Base-by-base conservation (phyloP, 768 basidiomycete species). In the Naganishia kalamii region DNA sequence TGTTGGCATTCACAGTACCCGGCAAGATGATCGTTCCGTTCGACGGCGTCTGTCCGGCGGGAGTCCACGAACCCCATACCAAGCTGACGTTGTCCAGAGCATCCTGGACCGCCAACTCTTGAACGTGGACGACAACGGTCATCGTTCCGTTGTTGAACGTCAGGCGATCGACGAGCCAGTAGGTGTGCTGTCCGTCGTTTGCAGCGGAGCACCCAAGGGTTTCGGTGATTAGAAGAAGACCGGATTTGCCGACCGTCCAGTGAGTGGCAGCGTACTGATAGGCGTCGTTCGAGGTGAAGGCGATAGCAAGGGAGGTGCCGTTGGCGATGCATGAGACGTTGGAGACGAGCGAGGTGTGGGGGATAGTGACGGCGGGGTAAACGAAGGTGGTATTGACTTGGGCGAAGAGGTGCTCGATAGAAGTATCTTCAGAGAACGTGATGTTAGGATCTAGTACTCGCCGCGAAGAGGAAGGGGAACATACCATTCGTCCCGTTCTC, bases 321-420 rank as follows among this genome's bases (percentile, higher is more conserved):
- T 48, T 43, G 3, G 29, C 43, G 27, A 62, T 19, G 33, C 65
- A 65, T 3, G 13, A 23, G 11, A 65, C 47, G 21, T 25, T 41
- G 23, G 57, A 60, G 46, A 65, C 30, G 46, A 59, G 57, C 6
- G 27, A n/a, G 32, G 65, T 43, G 43, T 65, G 57, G 44, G 65
- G 54, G 19, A 65, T 40, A 19, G 57, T 40, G 43, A 65, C 65
- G 27, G 65, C 50, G 30, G 65, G 65, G 44, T 65, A 65, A 12
- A 48, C 40, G 57, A 29, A 65, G 30, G 52, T 65, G 37, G 46
- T 47, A 29, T 65, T 59, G 12, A 52, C 65, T 54, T 65, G 54
- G 27, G 65, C 65, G 35, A 65, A 65, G 37, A 60, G 27, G 54
- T 65, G 46, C 46, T 47, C 46, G 46, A 47, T 47, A 13, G 21